Evolutionary conservation across 352 stramenopile genomes (phyloP).

Genomic region (Phytophthora multivora): DNA sequence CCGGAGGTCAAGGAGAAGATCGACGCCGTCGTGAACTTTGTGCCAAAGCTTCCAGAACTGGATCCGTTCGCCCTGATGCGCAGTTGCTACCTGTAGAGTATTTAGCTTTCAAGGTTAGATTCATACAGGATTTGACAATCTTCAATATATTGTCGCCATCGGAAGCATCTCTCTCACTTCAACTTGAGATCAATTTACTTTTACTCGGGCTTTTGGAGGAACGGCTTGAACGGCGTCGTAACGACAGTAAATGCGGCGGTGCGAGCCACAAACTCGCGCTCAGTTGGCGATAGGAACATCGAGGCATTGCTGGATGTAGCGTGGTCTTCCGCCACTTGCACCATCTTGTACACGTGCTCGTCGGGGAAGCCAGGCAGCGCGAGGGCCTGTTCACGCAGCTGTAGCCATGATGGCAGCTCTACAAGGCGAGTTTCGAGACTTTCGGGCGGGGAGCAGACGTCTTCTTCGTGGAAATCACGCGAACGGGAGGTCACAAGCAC

Average conservation of each 20-base stretch:
- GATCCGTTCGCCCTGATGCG: background rate
- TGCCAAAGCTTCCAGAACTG: background rate
- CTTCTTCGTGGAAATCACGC: constrained; percentile 31
- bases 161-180: background rate
- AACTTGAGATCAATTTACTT: constrained; percentile 9
- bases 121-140: too few relatives aligned
- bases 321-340: constrained; percentile 49
- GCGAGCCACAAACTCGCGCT: constrained; percentile 52
- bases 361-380: constrained; percentile 44
- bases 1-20: constrained; percentile 9
- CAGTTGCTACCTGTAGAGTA: background rate
- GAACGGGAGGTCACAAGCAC: constrained; percentile 30
- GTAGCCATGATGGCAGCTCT: constrained; percentile 42
- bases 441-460: constrained; percentile 25
- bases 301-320: background rate
- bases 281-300: constrained; percentile 32
- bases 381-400: constrained; percentile 41
- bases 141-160: too few relatives aligned
- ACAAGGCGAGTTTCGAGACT: constrained; percentile 25
- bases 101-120: too few relatives aligned
- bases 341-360: constrained; percentile 72
- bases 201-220: constrained; percentile 10
- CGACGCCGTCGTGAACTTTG: constrained; percentile 9
- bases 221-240: constrained; percentile 23
- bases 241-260: constrained; percentile 47